These are phyloP conservation scores for Hypoxylon sp. DNA, from an alignment of 2,329 filamentous ascomycete genomes.

Conservation along the genomic window DNA sequence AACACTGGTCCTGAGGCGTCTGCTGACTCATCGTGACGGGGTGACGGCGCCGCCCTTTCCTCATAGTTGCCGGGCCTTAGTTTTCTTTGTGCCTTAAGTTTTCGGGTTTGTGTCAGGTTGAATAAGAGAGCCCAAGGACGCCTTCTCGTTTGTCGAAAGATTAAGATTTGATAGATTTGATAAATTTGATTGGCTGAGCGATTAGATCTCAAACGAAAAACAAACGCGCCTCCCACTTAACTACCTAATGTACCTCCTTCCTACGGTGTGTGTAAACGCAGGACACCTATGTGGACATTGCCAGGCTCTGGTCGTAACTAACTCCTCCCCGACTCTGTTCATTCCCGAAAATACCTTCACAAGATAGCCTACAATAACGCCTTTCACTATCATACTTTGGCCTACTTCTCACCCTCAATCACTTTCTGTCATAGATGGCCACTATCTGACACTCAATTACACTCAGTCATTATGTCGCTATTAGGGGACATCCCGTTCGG, in stretches of 20 bases:
- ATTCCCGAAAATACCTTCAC: slow-evolving; percentile 1
- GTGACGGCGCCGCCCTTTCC: no score
- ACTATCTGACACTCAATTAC: slow-evolving; percentile 9
- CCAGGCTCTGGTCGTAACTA: slow-evolving; percentile 6
- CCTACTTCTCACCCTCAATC: slow-evolving; percentile 3
- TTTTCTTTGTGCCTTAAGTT: no score
- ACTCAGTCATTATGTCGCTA: slow-evolving; percentile 10
- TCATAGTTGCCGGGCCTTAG: no score
- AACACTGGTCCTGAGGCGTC: no score
- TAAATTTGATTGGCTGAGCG: no score
- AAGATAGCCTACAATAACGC: slow-evolving; percentile 4
- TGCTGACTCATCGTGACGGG: no score
- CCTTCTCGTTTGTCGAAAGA: no score
- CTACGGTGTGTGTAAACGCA: slow-evolving; percentile 7
- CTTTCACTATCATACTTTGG: slow-evolving; percentile 5
- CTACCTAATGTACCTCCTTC: background rate
- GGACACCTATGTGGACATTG: no score
- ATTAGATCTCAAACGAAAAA: slow-evolving; percentile 20
- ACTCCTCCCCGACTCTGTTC: slow-evolving; percentile 14
- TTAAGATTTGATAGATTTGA: no score
- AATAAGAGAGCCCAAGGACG: no score
- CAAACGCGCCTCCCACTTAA: background rate
- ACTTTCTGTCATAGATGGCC: slow-evolving; percentile 9
- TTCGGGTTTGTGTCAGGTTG: no score
- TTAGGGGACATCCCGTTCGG: slow-evolving; percentile 5